These are phyloP conservation scores for Pugionium dolabratum DNA, from an alignment of 345 rosid species.

Conservation along the genomic window DNA sequence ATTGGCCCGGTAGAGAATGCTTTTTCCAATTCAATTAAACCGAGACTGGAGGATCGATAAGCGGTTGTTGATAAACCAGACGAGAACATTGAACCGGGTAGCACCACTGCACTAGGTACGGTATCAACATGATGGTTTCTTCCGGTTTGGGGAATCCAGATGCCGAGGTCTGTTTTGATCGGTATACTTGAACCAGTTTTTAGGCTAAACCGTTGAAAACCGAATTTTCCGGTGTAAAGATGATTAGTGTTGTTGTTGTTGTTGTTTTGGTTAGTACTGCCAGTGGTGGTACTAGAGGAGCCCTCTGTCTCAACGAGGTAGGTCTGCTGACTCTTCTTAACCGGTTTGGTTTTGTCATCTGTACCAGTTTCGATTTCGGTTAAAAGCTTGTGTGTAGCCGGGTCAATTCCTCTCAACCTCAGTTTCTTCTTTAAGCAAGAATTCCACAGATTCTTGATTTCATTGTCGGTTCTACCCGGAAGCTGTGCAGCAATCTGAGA, in stretches of 20 bases:
- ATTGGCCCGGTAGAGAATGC: conserved; percentile 40
- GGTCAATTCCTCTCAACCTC: conserved; percentile 62
- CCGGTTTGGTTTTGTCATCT: conserved; percentile 45
- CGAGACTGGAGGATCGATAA: conserved; percentile 44
- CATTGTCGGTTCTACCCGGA: conserved; percentile 75
- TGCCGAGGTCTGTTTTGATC: conserved; percentile 39
- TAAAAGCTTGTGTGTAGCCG: conserved; percentile 62
- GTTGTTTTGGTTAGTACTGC: conserved; percentile 41
- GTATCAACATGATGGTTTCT: conserved; percentile 34
- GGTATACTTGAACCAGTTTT: conserved; percentile 36
- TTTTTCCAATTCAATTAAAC: conserved; percentile 43
- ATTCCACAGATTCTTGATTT: conserved; percentile 65
- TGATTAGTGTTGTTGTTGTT: conserved; percentile 28
- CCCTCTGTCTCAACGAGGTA: conserved; percentile 48
- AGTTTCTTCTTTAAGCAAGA: conserved; percentile 64
- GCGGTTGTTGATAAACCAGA: conserved; percentile 38
- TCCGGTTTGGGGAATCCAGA: conserved; percentile 42
- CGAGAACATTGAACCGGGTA: conserved; percentile 43
- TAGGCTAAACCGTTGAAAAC: conserved; percentile 37
- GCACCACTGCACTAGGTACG: conserved; percentile 41
- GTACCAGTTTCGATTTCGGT: conserved; percentile 56
- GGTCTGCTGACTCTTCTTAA: conserved; percentile 38
- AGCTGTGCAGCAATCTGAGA: conserved; percentile 71
- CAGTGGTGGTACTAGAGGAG: conserved; percentile 45
- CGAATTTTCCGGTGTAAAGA: conserved; percentile 37